Conservation (phyloP, 2,329 filamentous ascomycete species). For the Xylaria sp. region DNA sequence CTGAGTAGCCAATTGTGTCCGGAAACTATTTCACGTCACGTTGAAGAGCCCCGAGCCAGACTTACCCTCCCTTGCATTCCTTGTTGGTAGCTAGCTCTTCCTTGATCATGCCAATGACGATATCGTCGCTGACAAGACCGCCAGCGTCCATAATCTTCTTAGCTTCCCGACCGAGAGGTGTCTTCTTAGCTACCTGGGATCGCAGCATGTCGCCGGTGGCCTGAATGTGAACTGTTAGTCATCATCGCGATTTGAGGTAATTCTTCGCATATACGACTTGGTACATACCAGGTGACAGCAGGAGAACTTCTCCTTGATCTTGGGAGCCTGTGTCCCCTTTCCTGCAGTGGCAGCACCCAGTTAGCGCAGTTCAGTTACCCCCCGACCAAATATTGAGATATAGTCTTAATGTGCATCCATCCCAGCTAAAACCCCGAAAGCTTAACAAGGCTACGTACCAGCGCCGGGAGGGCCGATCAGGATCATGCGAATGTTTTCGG, state of each 20-base stretch:
- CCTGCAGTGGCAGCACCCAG: slow-evolving; percentile 57
- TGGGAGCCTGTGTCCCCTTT: slow-evolving; percentile 98
- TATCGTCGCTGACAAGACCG: slow-evolving; percentile 96
- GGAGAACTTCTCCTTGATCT: slow-evolving; percentile 97
- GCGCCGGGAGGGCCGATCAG: slow-evolving; percentile 97
- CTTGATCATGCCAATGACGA: slow-evolving; percentile 99
- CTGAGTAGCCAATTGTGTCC: slow-evolving; percentile 20
- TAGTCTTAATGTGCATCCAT: neutral
- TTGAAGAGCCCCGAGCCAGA: slow-evolving; percentile 32
- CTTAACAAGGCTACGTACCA: slow-evolving; percentile 65
- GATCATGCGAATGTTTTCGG: slow-evolving; percentile 87
- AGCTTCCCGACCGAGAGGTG: slow-evolving; percentile 87
- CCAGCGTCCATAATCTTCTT: slow-evolving; percentile 99
- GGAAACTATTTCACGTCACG: neutral
- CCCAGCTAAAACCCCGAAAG: slow-evolving; percentile 1
- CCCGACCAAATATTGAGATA: neutral
- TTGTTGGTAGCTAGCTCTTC: slow-evolving; percentile 91
- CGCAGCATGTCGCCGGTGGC: slow-evolving; percentile 99
- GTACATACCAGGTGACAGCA: slow-evolving; percentile 92
- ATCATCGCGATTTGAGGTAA: slow-evolving; percentile 22
- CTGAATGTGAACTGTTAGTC: slow-evolving; percentile 51
- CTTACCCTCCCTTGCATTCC: slow-evolving; percentile 96
- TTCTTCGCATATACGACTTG: slow-evolving; percentile 18
- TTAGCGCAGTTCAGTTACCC: slow-evolving; percentile 29
- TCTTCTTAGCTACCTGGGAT: slow-evolving; percentile 98